Conservation (phyloP, 257 asterid genomes). For the Solanum acaule region DNA sequence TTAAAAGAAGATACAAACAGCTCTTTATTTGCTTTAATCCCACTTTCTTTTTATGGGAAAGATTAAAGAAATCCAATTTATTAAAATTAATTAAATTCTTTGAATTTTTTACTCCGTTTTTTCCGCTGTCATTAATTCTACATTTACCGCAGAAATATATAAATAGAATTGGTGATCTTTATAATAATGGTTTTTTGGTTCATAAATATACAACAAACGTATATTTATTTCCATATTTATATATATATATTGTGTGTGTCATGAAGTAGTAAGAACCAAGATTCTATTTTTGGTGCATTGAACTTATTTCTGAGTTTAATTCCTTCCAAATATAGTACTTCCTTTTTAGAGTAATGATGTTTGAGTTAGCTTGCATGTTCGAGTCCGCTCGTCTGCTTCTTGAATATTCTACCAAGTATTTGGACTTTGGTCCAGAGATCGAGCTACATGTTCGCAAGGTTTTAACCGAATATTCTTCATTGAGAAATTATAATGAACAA, state of each 20-base stretch:
- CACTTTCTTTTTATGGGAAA: conserved; percentile 19
- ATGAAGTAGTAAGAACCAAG: neutral
- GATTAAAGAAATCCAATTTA: conserved; percentile 7
- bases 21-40: conserved; percentile 10
- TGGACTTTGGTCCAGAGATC: neutral
- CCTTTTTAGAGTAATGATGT: too few relatives aligned
- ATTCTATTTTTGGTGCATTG: neutral
- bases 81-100: neutral
- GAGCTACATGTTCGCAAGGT: neutral
- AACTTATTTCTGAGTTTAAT: neutral
- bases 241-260: neutral
- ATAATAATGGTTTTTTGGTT: neutral
- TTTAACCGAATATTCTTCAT: fast-evolving
- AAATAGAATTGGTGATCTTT: neutral
- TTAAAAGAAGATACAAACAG: conserved; percentile 8
- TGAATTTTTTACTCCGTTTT: conserved; percentile 11
- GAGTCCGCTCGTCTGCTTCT: neutral
- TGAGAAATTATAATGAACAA: neutral
- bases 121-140: conserved; percentile 3
- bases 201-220: neutral
- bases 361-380: neutral
- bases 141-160: neutral
- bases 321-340: neutral
- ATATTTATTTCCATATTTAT: neutral
- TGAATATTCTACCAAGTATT: neutral